phyloP scores from a whole-genome alignment of 495 filamentous ascomycete genomes.

The Hypoxylon rickii region DNA sequence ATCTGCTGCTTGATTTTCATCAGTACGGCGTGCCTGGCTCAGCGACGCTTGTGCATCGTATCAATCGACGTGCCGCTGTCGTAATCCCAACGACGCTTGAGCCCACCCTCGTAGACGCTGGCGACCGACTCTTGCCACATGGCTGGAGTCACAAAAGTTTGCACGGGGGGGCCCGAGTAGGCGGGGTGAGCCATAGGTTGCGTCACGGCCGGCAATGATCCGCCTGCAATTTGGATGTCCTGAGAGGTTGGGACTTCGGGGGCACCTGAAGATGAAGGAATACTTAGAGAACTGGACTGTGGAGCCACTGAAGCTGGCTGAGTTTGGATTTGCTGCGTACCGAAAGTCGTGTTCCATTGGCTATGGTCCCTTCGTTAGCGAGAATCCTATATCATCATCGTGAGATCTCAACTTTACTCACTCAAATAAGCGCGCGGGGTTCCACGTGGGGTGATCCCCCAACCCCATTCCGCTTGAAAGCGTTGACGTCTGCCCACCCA shows the following conservation, averaged over 20 bases:
- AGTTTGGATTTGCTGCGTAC: conserved; percentile 60
- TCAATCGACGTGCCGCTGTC: conserved; percentile 40
- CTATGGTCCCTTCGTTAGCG: conserved; percentile 52
- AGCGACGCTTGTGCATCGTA: conserved; percentile 36
- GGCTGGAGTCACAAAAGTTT: conserved; percentile 80
- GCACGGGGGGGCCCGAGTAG: conserved; percentile 57
- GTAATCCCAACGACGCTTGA: conserved; percentile 78
- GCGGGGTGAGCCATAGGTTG: conserved; percentile 61
- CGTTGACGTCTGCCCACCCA: conserved; percentile 48
- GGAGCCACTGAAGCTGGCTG: conserved; percentile 45
- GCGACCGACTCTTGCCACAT: conserved; percentile 98
- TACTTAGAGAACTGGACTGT: conserved; percentile 48
- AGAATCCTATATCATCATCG: neutral
- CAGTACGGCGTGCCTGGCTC: conserved; percentile 8
- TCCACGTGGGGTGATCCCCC: conserved; percentile 78
- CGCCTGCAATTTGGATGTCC: conserved; percentile 54
- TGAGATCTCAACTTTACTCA: conserved; percentile 54
- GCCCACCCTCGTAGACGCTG: conserved; percentile 77
- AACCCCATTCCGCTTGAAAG: conserved; percentile 60
- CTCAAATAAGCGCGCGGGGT: conserved; percentile 93
- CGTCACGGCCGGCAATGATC: conserved; percentile 55
- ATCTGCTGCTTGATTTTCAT: conserved; percentile 22
- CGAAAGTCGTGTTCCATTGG: conserved; percentile 92
- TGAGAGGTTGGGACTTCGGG: conserved; percentile 57
- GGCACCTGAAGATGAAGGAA: conserved; percentile 49